Evolutionary conservation across 345 rosid genomes (phyloP), one percentile per base, ranked within the genome.

Genomic region (Ceriops decandra): DNA sequence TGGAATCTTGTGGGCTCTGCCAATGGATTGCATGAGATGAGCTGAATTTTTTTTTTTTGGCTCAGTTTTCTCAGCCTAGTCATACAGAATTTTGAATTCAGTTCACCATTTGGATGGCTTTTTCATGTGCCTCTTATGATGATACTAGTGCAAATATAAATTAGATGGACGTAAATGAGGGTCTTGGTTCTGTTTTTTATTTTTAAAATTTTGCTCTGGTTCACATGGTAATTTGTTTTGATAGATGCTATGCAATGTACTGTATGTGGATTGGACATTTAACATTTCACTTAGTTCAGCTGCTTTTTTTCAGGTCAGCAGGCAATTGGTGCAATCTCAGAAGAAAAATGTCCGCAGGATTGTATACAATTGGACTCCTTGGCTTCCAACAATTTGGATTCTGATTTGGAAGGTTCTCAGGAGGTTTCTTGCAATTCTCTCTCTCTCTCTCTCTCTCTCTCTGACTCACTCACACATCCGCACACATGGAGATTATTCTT

Each of bases 361-460:
- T 85, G 62, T 57, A 62, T 35, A 35, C 77, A 66, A 63, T 68
- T 52, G 78, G 81, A 69, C 33, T 79, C 79, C 57, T 57, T 79
- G 63, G 84, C 69, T 67, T 68, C 72, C 66, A 87, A 87, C 82
- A 85, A 79, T 52, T 79, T 61, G 56, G 79, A 47, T 22, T 73
- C 63, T 74, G 88, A 72, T 64, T 70, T 73, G 63, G 84, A 83
- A 72, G 85, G 79, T 72, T 36, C 72, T 74, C 82, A 76, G 62
- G 84, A 78, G 85, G 91, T 82, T 16, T 60, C 3, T 36, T 15
- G 28, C 49, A 33, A 13, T 49, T 52, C 13, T 24, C 15, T 27
- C 59, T 21, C 26, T 9, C 13, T 24, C 17, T 52, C 13, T 24
- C 15, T 27, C 59, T 21, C 26, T 9, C 13, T 24, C 17, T 10